Evolutionary conservation across 306 rosid genomes (phyloP), one percentile per base, ranked within the genome.

Genomic region (Lathyrus aphaca): DNA sequence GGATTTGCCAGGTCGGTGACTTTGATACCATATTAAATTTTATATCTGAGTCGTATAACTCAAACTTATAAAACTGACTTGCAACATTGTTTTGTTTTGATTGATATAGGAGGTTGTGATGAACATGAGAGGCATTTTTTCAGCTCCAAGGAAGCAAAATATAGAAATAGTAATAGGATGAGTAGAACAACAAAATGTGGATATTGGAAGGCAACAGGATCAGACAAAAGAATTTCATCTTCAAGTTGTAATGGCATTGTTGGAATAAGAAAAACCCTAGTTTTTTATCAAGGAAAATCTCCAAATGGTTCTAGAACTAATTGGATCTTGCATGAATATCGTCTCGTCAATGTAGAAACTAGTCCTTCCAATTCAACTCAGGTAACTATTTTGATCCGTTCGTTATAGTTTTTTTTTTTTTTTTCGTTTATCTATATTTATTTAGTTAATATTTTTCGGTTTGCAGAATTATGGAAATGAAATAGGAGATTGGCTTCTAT

Each of bases 321-420:
- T 8, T 94, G 97, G 96, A 50, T 85, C 56, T 82, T 90, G 89
- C 97, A 91, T 62, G 91, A 94, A 64, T 94, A 94, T 78, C 88
- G 88, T 51, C 98, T 94, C 42, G 19, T 74, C 68, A 15, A 25
- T 57, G 66, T 72, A 39, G 75, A 53, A 49, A 68, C 64, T 19
- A 48, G 4, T 35, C 42, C 43, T 44, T 19, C 7, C 68, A 55
- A 71, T 64, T 62, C 84, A 74, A 69, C 55, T 3, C 82, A 78
- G 73, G 85, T 82, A 66, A 7, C 0, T 35, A 35, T 7, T 8
- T 35, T 2, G 3, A 1, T 35, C 39, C 10, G 39, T 35, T 35
- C 1, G 39, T 7, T 35, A 25, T 3, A 25, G 0, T 1, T 6
- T 1, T 8, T 6, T 32, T 35, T 35, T 35, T 35, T 7, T 1